Evolutionary conservation across 2,329 filamentous ascomycete genomes (phyloP).

Genomic region (Xylaria sp.): DNA sequence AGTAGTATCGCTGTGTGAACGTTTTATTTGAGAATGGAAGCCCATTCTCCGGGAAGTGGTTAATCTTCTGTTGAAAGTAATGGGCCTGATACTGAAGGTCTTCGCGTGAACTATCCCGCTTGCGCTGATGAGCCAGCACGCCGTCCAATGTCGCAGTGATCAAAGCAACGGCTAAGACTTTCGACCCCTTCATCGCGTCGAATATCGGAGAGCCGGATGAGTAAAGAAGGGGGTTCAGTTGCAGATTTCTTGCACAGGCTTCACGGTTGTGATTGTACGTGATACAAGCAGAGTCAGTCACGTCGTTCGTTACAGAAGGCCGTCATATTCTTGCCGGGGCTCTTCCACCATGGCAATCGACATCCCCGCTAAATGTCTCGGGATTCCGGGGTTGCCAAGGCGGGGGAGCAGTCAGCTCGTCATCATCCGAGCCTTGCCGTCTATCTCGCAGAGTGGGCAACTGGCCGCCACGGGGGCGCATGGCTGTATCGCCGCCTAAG

Average conservation of each 20-base stretch:
- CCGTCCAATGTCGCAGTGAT: constrained; percentile 23
- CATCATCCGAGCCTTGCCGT: constrained; percentile 1
- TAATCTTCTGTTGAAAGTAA: constrained; percentile 47
- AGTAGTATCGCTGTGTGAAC: constrained; percentile 61
- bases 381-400: constrained; percentile 17
- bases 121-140: constrained; percentile 26
- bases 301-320: not conserved
- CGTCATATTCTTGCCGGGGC: not conserved
- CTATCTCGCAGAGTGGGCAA: not conserved
- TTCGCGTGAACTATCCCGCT: constrained; percentile 30
- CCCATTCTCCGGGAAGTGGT: constrained; percentile 50
- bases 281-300: not conserved
- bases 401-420: constrained; percentile 6
- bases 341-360: not conserved
- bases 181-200: constrained; percentile 25
- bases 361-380: constrained; percentile 9
- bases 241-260: not conserved
- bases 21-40: constrained; percentile 51
- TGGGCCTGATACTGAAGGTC: constrained; percentile 36
- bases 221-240: not conserved
- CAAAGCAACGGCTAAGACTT: constrained; percentile 27
- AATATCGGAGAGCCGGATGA: not conserved
- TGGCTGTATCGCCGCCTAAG: not conserved
- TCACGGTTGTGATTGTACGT: not conserved
- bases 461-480: not conserved